phyloP scores from a whole-genome alignment of 2,329 filamentous ascomycete species.

The Curvularia hawaiiensis region DNA sequence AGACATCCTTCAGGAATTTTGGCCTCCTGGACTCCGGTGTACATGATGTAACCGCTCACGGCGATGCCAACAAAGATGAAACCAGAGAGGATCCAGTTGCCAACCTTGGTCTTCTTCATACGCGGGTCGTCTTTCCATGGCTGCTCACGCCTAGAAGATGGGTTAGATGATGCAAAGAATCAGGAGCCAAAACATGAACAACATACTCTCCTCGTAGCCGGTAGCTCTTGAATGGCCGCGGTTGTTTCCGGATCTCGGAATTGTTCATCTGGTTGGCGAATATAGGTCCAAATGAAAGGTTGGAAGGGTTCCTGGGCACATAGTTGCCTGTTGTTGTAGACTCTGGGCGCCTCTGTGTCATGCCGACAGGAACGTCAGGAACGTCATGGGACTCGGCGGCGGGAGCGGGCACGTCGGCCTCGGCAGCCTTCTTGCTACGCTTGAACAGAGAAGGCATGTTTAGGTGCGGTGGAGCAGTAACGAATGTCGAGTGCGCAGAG shows the following conservation, averaged over 20 bases:
- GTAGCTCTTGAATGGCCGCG: slow-evolving; percentile 31
- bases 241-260: slow-evolving; percentile 20
- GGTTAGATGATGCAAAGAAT: neutral
- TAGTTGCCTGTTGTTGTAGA: neutral
- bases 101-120: slow-evolving; percentile 28
- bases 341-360: slow-evolving; percentile 14
- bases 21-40: slow-evolving; percentile 25
- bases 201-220: slow-evolving; percentile 31
- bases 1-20: slow-evolving; percentile 29
- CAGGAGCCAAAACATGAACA: neutral
- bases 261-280: slow-evolving; percentile 6
- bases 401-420: slow-evolving; percentile 1
- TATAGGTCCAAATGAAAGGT: slow-evolving; percentile 8
- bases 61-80: slow-evolving; percentile 20
- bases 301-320: slow-evolving; percentile 12
- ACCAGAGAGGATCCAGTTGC: slow-evolving; percentile 26
- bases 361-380: slow-evolving; percentile 8
- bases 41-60: slow-evolving; percentile 26
- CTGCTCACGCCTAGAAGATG: slow-evolving; percentile 23
- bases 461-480: neutral
- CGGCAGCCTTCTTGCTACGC: slow-evolving; percentile 13
- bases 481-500: slow-evolving; percentile 1
- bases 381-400: slow-evolving; percentile 12
- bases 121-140: slow-evolving; percentile 32
- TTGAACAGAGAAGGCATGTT: slow-evolving; percentile 15